These are phyloP conservation scores for Globisporangium splendens DNA, from an alignment of 352 stramenopile genomes.

Conservation along the genomic window DNA sequence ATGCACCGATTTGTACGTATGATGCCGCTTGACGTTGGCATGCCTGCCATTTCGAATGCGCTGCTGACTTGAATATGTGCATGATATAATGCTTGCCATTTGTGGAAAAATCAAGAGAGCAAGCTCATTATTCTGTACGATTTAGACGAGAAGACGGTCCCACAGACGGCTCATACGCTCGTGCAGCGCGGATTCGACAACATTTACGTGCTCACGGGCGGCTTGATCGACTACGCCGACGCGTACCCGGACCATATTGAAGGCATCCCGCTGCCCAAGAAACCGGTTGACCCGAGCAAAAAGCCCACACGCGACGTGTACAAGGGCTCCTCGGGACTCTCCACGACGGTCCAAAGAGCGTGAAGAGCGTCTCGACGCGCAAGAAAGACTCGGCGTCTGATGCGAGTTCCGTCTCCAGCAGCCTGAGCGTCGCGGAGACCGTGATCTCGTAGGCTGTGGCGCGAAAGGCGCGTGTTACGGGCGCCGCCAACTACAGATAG, in stretches of 20 bases:
- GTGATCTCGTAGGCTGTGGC: constrained; percentile 71
- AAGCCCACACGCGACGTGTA: constrained; percentile 57
- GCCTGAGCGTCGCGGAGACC: constrained; percentile 59
- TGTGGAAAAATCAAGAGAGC: constrained; percentile 69
- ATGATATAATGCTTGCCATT: neutral
- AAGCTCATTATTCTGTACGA: constrained; percentile 82
- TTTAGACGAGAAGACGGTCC: constrained; percentile 59
- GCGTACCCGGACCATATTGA: constrained; percentile 65
- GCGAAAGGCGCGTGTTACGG: constrained; percentile 50
- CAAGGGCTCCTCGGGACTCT: constrained; percentile 40
- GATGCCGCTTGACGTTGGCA: neutral
- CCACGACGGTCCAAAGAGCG: constrained; percentile 38
- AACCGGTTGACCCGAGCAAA: constrained; percentile 46
- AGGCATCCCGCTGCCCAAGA: constrained; percentile 49
- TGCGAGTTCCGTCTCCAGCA: constrained; percentile 59
- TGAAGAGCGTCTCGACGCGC: constrained; percentile 45
- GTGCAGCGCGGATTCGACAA: constrained; percentile 85
- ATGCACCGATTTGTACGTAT: constrained; percentile 73
- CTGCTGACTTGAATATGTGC: no score
- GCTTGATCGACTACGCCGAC: constrained; percentile 61
- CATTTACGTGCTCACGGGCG: constrained; percentile 74
- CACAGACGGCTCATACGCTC: constrained; percentile 60
- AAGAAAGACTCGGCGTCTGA: constrained; percentile 51
- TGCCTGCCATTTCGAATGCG: neutral
- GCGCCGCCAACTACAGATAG: constrained; percentile 52